Conservation (phyloP, 2,329 filamentous ascomycete genomes). For the Trichoderma arundinaceum region DNA sequence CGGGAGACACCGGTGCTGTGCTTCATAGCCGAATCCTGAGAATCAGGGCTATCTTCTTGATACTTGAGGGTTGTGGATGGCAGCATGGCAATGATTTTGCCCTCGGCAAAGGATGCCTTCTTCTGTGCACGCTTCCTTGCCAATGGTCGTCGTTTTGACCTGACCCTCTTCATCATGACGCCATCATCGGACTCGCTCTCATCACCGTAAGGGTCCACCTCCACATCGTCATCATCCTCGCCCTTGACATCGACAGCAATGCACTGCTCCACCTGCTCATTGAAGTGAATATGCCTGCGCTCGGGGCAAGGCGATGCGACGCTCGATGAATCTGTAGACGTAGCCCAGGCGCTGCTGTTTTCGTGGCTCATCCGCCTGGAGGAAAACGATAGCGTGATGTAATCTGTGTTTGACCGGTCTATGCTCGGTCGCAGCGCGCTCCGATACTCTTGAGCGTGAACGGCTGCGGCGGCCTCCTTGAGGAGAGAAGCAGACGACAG, state of each 20-base stretch:
- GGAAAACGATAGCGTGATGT: conserved; percentile 67
- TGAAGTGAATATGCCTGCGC: conserved; percentile 91
- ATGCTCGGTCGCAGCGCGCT: conserved; percentile 60
- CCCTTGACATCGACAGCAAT: conserved; percentile 90
- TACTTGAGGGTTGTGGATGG: conserved; percentile 89
- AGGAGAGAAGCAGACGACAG: conserved; percentile 86
- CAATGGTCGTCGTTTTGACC: conserved; percentile 61
- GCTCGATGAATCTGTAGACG: conserved; percentile 75
- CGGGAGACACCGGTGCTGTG: conserved; percentile 57
- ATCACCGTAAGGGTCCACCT: conserved; percentile 56
- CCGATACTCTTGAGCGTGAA: conserved; percentile 77
- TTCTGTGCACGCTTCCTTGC: conserved; percentile 45
- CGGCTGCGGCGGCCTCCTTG: conserved; percentile 84
- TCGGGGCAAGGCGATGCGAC: conserved; percentile 66
- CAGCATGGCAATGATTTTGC: conserved; percentile 85
- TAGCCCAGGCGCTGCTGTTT: conserved; percentile 65
- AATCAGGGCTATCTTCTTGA: conserved; percentile 75
- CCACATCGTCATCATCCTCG: conserved; percentile 73
- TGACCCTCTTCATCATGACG: conserved; percentile 79
- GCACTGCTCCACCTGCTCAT: conserved; percentile 93
- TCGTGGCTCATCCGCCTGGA: conserved; percentile 66
- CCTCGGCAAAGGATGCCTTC: conserved; percentile 61
- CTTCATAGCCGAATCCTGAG: conserved; percentile 65
- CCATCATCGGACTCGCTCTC: conserved; percentile 77
- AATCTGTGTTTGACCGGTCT: conserved; percentile 70